Base-by-base conservation (phyloP, 1,284 basidiomycete species). In the Moniliophthora roreri region DNA sequence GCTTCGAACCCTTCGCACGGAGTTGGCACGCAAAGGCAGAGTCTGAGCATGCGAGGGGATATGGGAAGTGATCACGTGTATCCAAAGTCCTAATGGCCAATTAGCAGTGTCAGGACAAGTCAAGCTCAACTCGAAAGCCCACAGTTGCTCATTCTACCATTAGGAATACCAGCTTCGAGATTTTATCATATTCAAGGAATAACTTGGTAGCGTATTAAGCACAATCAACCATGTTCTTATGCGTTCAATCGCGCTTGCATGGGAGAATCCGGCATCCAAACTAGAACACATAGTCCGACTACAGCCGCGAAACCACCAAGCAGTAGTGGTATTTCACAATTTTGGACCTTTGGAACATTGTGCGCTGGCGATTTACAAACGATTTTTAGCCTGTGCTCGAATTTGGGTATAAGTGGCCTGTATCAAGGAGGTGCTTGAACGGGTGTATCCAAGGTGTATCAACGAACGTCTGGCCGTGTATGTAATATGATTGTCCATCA, bases 191-290 rank as follows among this genome's bases (percentile, higher is more conserved):
- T n/a, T n/a, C n/a, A n/a, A n/a, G n/a, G n/a, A n/a, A n/a, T n/a
- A 59, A 85, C 84, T 83, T 44, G 82, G 60, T 55, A 86, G 51
- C 1, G 80, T 82, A 1, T 80, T 76, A 20, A 87, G 60, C 11
- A 84, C 77, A 40, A 88, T 77, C 16, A 87, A 59, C 82, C 83
- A 87, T 0, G 84, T 84, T 28, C 83, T 72, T 16, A 82, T 80
- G 36, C 86, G 77, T 63, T 88, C 86, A 24, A 87, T 66, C 2
- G 66, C 0, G 85, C 84, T 58, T 80, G 78, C 9, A 85, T 78
- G 2, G 84, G 85, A 0, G 85, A 86, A 61, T 86, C 84, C 0
- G 85, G 85, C 23, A 88, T 69, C 78, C 79, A 84, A 10, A 85
- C 66, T 6, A 87, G 63, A 2, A 87, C 82, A 36, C 69, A 69